Conservation (phyloP, 257 asterid species). For the Jacaranda mimosifolia region DNA sequence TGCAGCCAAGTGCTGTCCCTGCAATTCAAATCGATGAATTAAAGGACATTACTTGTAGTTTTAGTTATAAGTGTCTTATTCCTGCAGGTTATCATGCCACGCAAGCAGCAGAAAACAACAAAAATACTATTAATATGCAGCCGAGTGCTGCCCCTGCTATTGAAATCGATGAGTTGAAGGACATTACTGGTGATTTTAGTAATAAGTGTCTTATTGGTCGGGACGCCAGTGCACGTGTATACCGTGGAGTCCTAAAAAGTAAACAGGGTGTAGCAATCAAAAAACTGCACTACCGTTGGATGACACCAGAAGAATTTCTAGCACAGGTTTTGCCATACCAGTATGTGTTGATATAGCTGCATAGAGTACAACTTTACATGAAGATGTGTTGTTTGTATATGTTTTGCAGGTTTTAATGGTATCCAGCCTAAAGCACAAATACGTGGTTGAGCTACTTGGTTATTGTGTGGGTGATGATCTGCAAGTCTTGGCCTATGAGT, state of each 20-base stretch:
- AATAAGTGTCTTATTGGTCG: conserved; percentile 30
- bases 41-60: too few species aligned
- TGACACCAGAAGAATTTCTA: conserved; percentile 32
- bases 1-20: too few species aligned
- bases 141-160: too few species aligned
- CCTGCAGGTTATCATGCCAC: too few species aligned
- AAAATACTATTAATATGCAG: too few species aligned
- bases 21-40: too few species aligned
- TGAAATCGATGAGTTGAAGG: too few species aligned
- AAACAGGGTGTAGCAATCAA: conserved; percentile 31
- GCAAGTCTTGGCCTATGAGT: conserved; percentile 61
- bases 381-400: conserved; percentile 4
- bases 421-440: conserved; percentile 55
- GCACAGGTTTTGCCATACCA: conserved; percentile 35
- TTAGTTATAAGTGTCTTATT: too few species aligned
- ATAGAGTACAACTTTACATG: neutral
- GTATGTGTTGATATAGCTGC: conserved; percentile 12
- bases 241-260: conserved; percentile 32
- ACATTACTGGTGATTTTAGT: too few species aligned
- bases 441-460: conserved; percentile 64
- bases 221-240: conserved; percentile 39
- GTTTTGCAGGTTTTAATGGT: conserved; percentile 55
- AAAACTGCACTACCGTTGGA: conserved; percentile 32
- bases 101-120: too few species aligned
- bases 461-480: conserved; percentile 60